phyloP scores from a whole-genome alignment of 2,329 filamentous ascomycete genomes.

The Colletotrichum spaethianum region DNA sequence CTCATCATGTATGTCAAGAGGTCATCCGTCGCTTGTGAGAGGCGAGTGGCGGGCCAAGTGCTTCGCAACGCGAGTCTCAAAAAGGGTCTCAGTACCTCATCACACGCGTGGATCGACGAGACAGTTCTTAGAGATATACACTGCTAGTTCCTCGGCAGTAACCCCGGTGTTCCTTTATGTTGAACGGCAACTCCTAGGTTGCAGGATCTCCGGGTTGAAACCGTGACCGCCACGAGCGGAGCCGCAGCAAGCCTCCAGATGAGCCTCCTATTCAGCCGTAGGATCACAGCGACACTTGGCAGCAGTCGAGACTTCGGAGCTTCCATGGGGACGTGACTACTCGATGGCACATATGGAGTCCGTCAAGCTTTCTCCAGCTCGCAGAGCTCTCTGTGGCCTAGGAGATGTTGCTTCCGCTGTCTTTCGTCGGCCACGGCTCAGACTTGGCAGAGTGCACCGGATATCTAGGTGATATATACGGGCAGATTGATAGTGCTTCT shows the following conservation, averaged over 20 bases:
- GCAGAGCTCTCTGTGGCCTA: too few species aligned
- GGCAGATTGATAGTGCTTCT: neutral
- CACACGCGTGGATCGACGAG: neutral
- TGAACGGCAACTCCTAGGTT: neutral
- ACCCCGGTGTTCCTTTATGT: neutral
- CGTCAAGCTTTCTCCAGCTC: neutral
- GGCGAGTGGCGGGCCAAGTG: neutral
- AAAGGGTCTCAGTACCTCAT: neutral
- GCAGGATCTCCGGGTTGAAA: neutral
- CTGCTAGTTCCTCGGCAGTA: too few species aligned
- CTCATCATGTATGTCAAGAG: neutral
- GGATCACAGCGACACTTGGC: neutral
- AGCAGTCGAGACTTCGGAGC: neutral
- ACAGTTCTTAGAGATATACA: neutral
- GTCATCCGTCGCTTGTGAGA: neutral
- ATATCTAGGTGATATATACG: neutral
- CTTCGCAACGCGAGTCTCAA: neutral
- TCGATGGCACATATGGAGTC: neutral
- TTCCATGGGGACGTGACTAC: neutral
- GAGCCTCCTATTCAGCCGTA: neutral
- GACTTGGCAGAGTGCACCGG: neutral
- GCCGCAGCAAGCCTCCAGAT: neutral
- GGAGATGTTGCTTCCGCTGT: neutral
- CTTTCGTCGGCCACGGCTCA: neutral
- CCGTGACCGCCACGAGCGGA: neutral